These are phyloP conservation scores for Penicillium ucsense DNA, from an alignment of 495 filamentous ascomycete genomes.

Conservation along the genomic window DNA sequence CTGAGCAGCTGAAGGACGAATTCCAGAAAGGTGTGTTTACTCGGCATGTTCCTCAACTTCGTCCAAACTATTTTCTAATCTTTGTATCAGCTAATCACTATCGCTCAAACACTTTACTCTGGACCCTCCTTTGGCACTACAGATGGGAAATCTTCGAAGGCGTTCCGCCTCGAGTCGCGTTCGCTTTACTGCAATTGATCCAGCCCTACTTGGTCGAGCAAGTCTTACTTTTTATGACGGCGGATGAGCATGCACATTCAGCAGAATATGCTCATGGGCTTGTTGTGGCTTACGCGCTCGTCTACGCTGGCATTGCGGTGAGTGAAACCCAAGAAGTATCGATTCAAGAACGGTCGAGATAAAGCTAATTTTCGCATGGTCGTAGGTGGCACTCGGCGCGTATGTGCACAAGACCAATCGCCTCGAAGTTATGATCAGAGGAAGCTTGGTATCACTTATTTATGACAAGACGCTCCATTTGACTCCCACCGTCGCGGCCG, in stretches of 20 bases:
- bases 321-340: not conserved
- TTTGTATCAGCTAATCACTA: slow-evolving; percentile 9
- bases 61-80: too few relatives aligned
- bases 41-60: too few relatives aligned
- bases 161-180: slow-evolving; percentile 40
- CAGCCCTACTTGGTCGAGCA: slow-evolving; percentile 52
- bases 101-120: slow-evolving; percentile 25
- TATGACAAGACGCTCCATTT: slow-evolving; percentile 31
- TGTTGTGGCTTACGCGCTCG: slow-evolving; percentile 45
- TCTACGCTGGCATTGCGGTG: slow-evolving; percentile 49
- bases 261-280: slow-evolving; percentile 42
- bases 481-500: too few relatives aligned
- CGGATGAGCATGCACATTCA: slow-evolving; percentile 20
- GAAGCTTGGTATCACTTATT: slow-evolving; percentile 41
- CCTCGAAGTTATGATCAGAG: slow-evolving; percentile 42
- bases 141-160: slow-evolving; percentile 29
- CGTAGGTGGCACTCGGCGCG: slow-evolving; percentile 25
- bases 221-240: slow-evolving; percentile 31
- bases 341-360: too few relatives aligned
- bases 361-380: too few relatives aligned
- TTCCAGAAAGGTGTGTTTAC: slow-evolving; percentile 22
- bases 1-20: slow-evolving; percentile 20
- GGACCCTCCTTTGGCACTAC: slow-evolving; percentile 26
- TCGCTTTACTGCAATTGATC: slow-evolving; percentile 45
- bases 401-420: slow-evolving; percentile 44